phyloP scores from a whole-genome alignment of 495 filamentous ascomycete genomes.

The Xylaria scruposa region DNA sequence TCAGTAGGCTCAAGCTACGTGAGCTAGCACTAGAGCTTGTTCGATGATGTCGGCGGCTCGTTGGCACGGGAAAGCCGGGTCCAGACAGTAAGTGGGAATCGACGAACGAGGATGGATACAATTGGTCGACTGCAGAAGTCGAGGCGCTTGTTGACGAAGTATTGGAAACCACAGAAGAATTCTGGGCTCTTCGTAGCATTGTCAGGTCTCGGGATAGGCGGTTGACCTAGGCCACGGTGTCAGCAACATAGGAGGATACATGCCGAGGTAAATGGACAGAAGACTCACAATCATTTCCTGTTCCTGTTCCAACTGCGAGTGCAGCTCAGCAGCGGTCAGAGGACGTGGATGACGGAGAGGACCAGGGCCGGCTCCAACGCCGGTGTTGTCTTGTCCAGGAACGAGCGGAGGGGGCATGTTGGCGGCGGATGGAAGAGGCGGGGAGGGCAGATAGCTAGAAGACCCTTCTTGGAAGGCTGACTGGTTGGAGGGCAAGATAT shows the following conservation, averaged over 20 bases:
- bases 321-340: constrained; percentile 83
- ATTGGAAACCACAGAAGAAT: constrained; percentile 81
- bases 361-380: constrained; percentile 67
- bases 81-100: constrained; percentile 44
- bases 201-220: constrained; percentile 87
- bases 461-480: constrained; percentile 51
- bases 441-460: constrained; percentile 32
- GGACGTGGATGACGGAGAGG: constrained; percentile 83
- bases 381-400: constrained; percentile 58
- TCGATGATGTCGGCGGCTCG: constrained; percentile 50
- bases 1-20: constrained; percentile 59
- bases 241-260: constrained; percentile 19
- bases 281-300: constrained; percentile 88
- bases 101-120: constrained; percentile 43
- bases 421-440: constrained; percentile 54
- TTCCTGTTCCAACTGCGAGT: constrained; percentile 87
- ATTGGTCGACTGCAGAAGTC: constrained; percentile 43
- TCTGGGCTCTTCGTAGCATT: constrained; percentile 76
- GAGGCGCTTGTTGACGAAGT: constrained; percentile 70
- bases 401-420: constrained; percentile 42
- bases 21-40: constrained; percentile 60
- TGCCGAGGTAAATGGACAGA: not conserved
- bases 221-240: constrained; percentile 69
- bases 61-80: constrained; percentile 48
- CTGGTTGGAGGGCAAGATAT: constrained; percentile 63